Percentiles rank a stretch among this genome's conserved stretches.
These are phyloP conservation scores for Globisporangium cederbergense DNA, from an alignment of 352 stramenopile genomes.

Conservation along the genomic window DNA sequence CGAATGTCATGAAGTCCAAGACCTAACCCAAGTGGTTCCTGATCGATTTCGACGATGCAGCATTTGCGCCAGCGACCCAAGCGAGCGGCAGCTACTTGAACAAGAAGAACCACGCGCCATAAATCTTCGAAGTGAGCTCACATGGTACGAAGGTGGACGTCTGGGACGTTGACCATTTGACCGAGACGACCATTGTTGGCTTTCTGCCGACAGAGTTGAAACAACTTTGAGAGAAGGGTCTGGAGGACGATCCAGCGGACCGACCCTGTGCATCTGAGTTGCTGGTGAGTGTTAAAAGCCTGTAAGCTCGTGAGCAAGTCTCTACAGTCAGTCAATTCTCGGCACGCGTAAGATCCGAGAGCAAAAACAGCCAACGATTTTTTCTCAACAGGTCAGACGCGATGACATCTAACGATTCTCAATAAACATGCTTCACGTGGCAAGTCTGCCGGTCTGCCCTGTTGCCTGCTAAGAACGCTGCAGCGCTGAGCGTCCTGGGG, in stretches of 20 bases:
- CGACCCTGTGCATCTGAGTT: neutral
- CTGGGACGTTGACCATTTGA: neutral
- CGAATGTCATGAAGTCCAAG: too few species aligned
- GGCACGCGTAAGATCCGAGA: too few species aligned
- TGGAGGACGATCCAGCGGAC: neutral
- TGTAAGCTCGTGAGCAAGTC: neutral
- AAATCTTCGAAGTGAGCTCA: neutral
- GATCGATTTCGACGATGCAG: constrained; percentile 21
- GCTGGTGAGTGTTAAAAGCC: neutral
- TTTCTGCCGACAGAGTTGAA: neutral
- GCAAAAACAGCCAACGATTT: too few species aligned
- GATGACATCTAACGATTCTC: too few species aligned
- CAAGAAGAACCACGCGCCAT: neutral
- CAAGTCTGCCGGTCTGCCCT: too few species aligned
- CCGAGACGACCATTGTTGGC: neutral
- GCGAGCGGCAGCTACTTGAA: too few species aligned
- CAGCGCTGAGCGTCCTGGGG: too few species aligned
- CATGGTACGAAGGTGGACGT: neutral
- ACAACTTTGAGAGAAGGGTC: neutral
- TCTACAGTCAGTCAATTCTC: too few species aligned
- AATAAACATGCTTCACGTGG: too few species aligned
- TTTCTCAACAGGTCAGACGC: too few species aligned
- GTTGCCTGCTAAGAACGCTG: too few species aligned
- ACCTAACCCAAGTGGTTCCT: constrained; percentile 19
- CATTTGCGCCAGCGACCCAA: neutral